Evolutionary conservation across 257 asterid species (phyloP).

Genomic region (Cinchona pubescens): DNA sequence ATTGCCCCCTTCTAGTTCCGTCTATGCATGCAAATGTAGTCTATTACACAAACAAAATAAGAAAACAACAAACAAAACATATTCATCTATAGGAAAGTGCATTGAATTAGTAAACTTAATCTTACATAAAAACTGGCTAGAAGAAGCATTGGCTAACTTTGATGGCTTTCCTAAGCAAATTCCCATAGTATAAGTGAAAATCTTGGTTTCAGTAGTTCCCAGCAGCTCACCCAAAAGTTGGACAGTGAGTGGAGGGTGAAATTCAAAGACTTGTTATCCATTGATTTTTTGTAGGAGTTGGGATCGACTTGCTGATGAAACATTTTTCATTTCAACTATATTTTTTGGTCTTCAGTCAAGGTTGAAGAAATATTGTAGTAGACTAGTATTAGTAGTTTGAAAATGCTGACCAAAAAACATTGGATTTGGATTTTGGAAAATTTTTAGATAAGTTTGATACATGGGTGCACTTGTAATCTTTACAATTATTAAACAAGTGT

Average conservation of each 20-base stretch:
- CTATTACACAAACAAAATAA: too few relatives aligned
- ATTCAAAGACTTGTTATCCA: constrained; percentile 28
- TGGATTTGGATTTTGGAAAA: too few relatives aligned
- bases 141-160: constrained; percentile 82
- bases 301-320: too few relatives aligned
- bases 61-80: constrained; percentile 7
- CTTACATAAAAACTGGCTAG: constrained; percentile 66
- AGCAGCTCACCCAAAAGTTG: neutral
- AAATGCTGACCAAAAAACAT: neutral
- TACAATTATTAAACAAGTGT: too few relatives aligned
- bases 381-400: too few relatives aligned
- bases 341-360: constrained; percentile 44
- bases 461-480: too few relatives aligned
- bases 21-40: neutral
- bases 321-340: neutral
- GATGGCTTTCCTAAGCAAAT: constrained; percentile 64
- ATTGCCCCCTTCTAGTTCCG: neutral
- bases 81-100: neutral
- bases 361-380: constrained; percentile 34
- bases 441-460: too few relatives aligned
- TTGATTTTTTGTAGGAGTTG: constrained; percentile 9
- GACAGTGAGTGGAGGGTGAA: constrained; percentile 5
- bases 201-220: neutral
- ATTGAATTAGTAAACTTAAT: neutral
- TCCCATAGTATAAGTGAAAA: constrained; percentile 48